Conservation (phyloP, 2,329 filamentous ascomycete species). For the Cladosporium velox region DNA sequence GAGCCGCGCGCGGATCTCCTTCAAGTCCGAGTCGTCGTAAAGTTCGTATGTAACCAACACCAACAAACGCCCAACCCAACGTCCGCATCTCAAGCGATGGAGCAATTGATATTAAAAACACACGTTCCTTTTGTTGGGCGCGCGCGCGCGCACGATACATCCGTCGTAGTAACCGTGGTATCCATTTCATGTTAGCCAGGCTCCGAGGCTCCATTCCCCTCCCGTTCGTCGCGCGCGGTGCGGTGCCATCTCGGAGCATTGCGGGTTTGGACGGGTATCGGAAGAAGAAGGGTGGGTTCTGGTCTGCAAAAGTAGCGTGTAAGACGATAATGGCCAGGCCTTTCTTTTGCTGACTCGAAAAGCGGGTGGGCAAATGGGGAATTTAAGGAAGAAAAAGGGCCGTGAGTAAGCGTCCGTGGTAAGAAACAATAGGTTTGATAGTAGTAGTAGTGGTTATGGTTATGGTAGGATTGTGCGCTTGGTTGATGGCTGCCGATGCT, state of each 20-base stretch:
- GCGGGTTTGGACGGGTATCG: not conserved
- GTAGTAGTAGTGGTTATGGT: not conserved
- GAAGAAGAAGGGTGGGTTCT: not conserved
- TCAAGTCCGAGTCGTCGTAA: not conserved
- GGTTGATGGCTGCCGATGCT: constrained; percentile 11
- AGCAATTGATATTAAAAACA: not conserved
- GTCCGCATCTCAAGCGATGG: not conserved
- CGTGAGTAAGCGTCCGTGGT: not conserved
- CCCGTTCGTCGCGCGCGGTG: not conserved
- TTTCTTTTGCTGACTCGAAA: not conserved
- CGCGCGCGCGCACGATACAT: not conserved
- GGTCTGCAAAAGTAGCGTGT: not conserved
- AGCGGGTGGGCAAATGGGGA: not conserved
- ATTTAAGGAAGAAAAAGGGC: not conserved
- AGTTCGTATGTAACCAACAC: not conserved
- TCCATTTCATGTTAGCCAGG: not conserved
- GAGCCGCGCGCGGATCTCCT: not conserved
- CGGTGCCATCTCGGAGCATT: not conserved
- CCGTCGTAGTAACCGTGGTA: not conserved
- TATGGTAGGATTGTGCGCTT: not conserved
- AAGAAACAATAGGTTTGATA: constrained; percentile 3
- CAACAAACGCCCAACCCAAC: not conserved
- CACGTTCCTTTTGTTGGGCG: not conserved
- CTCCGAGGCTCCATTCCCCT: not conserved
- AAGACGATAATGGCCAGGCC: not conserved